Evolutionary conservation across 208 protist species (phyloP).

Genomic region (Leptomonas pyrrhocoris): DNA sequence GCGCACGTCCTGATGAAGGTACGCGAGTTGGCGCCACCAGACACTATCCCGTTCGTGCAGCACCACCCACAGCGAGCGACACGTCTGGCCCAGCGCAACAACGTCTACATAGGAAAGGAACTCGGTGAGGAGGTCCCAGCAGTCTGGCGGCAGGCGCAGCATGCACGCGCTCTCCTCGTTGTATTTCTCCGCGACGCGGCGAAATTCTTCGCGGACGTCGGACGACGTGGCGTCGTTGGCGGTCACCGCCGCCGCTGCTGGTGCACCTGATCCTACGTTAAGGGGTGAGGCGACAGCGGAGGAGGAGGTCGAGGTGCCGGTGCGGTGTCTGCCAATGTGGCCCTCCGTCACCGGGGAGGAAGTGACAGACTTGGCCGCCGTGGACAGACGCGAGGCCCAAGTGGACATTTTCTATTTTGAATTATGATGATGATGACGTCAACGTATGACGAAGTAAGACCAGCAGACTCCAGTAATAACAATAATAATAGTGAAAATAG

Average conservation of each 20-base stretch:
- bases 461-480: too few relatives aligned
- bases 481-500: too few relatives aligned
- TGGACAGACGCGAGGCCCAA: constrained; percentile 41
- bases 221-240: not conserved
- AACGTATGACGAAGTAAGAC: too few relatives aligned
- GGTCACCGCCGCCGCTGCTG: not conserved
- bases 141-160: constrained; percentile 45
- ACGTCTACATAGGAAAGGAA: constrained; percentile 56
- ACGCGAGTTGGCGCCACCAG: constrained; percentile 70
- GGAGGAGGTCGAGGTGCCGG: not conserved
- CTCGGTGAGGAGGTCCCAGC: constrained; percentile 46
- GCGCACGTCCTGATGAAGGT: constrained; percentile 59
- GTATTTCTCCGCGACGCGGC: constrained; percentile 29
- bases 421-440: too few relatives aligned
- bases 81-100: constrained; percentile 52
- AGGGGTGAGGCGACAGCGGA: not conserved
- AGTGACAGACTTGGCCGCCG: constrained; percentile 15
- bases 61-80: constrained; percentile 44
- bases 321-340: not conserved
- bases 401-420: constrained; percentile 28
- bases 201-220: constrained; percentile 33
- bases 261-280: not conserved
- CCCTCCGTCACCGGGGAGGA: not conserved
- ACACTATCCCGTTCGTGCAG: constrained; percentile 61
- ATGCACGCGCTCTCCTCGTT: constrained; percentile 29